Evolutionary conservation across 129 eudicot genomes (phyloP).

Genomic region (Rutidosis leptorrhynchoides): DNA sequence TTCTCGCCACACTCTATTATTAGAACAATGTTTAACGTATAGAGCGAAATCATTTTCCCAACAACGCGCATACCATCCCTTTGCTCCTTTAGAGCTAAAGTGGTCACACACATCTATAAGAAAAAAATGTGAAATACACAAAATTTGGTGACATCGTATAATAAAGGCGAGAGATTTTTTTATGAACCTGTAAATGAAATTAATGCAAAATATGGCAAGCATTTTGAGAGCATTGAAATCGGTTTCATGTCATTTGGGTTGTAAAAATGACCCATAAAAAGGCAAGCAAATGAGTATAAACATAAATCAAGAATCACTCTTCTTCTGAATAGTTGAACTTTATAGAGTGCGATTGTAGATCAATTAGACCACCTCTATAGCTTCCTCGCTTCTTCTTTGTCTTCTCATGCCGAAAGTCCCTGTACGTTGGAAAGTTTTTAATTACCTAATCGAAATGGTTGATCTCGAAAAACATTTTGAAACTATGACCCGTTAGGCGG

Average conservation of each 20-base stretch:
- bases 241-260: background rate
- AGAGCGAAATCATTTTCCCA: too few relatives aligned
- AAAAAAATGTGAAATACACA: too few relatives aligned
- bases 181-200: too few relatives aligned
- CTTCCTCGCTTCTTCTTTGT: conserved; percentile 99
- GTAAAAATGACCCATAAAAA: background rate
- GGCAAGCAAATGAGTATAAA: background rate
- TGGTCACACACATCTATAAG: too few relatives aligned
- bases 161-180: too few relatives aligned
- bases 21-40: too few relatives aligned
- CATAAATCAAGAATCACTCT: conserved; percentile 35
- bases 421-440: conserved; percentile 6
- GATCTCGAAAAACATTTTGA: background rate
- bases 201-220: background rate
- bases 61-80: too few relatives aligned
- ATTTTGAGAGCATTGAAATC: background rate
- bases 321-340: conserved; percentile 76
- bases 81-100: too few relatives aligned
- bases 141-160: too few relatives aligned
- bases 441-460: background rate
- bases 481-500: background rate
- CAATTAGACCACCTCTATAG: conserved; percentile 84
- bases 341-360: conserved; percentile 71
- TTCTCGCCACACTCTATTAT: too few relatives aligned
- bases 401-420: conserved; percentile 93